Percentiles rank a stretch among this genome's conserved stretches.
Conservation (phyloP, 1,139 yeast species). For the Taphrina wiesneri region DNA sequence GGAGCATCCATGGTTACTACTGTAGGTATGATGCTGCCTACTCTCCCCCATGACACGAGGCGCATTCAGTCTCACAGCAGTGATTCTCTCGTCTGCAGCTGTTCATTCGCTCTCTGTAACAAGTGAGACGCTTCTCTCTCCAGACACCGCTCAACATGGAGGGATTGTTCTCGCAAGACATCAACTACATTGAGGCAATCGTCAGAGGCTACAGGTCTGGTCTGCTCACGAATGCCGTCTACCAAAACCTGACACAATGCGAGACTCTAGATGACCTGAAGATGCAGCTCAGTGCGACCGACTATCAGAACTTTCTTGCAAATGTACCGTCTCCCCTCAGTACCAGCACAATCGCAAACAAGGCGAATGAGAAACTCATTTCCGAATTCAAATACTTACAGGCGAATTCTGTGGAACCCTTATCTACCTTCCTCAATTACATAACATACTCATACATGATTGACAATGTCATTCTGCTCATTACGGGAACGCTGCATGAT, state of each 20-base stretch:
- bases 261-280: slow-evolving; percentile 91
- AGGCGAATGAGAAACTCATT: slow-evolving; percentile 70
- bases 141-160: slow-evolving; percentile 4
- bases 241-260: slow-evolving; percentile 90
- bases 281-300: slow-evolving; percentile 90
- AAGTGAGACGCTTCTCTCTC: background rate
- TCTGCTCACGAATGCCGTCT: slow-evolving; percentile 71
- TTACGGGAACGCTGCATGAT: slow-evolving; percentile 95
- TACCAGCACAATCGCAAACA: slow-evolving; percentile 79
- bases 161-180: slow-evolving; percentile 39
- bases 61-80: background rate
- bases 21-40: background rate
- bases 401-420: slow-evolving; percentile 77
- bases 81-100: background rate
- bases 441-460: slow-evolving; percentile 97
- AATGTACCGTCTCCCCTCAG: slow-evolving; percentile 79
- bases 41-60: background rate
- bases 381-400: slow-evolving; percentile 83
- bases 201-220: slow-evolving; percentile 94
- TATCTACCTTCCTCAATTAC: slow-evolving; percentile 81
- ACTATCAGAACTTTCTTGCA: slow-evolving; percentile 86
- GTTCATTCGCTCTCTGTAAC: background rate
- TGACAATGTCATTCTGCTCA: slow-evolving; percentile 92
- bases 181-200: slow-evolving; percentile 89
- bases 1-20: background rate